These are phyloP conservation scores for Sphagnum tenellum DNA, from an alignment of 225 moss, liverwort and hornwort genomes.

Conservation along the genomic window DNA sequence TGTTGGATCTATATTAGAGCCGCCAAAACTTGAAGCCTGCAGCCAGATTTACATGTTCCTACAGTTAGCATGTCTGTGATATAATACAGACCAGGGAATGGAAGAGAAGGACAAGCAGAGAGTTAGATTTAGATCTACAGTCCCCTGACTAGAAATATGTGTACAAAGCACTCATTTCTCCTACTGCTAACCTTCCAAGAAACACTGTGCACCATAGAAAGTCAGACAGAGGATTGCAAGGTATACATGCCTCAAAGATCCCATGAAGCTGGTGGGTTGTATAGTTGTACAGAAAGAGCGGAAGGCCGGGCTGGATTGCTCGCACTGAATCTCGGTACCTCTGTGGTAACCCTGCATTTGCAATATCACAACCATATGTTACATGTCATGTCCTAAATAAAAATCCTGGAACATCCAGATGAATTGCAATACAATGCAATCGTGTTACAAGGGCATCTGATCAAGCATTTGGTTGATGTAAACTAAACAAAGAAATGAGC, in stretches of 20 bases:
- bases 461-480: too few relatives aligned
- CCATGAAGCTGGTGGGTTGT: constrained; percentile 62
- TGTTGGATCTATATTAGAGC: constrained; percentile 96
- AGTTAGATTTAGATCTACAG: not conserved
- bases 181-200: too few relatives aligned
- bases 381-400: too few relatives aligned
- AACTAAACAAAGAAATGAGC: too few relatives aligned
- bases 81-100: too few relatives aligned
- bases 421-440: too few relatives aligned
- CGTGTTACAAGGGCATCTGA: too few relatives aligned
- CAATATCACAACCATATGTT: too few relatives aligned
- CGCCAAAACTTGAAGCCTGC: constrained; percentile 98
- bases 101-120: too few relatives aligned
- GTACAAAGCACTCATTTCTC: not conserved
- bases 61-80: too few relatives aligned
- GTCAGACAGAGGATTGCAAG: not conserved
- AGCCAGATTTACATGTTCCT: not conserved
- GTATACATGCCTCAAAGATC: constrained; percentile 34
- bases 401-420: too few relatives aligned
- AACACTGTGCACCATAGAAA: too few relatives aligned
- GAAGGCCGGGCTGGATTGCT: constrained; percentile 54
- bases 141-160: not conserved
- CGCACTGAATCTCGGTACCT: constrained; percentile 58
- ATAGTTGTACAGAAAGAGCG: constrained; percentile 49
- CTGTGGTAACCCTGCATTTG: constrained; percentile 38